phyloP scores from a whole-genome alignment of 2,329 filamentous ascomycete species.

The Dothideomycetidae sp. region DNA sequence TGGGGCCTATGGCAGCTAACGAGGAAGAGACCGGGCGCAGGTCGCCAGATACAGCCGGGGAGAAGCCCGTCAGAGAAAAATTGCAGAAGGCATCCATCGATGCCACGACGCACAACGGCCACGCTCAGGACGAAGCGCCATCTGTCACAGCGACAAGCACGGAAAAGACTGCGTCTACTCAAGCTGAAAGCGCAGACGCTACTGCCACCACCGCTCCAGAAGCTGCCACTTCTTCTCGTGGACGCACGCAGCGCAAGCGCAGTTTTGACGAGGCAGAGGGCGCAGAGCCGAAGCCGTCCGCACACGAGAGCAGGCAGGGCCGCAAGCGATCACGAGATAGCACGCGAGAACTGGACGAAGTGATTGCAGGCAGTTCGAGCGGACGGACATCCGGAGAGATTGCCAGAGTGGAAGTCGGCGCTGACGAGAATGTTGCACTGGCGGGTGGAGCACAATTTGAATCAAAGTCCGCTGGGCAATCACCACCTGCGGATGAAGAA shows the following conservation, averaged over 20 bases:
- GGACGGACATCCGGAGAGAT: constrained; percentile 19
- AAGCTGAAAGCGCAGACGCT: constrained; percentile 11
- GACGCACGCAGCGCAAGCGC: constrained; percentile 30
- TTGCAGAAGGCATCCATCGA: constrained; percentile 48
- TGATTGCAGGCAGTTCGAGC: constrained; percentile 21
- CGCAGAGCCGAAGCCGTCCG: constrained; percentile 21
- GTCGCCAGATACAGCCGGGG: constrained; percentile 32
- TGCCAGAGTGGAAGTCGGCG: constrained; percentile 14
- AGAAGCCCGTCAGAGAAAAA: constrained; percentile 46
- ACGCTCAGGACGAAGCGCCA: neutral
- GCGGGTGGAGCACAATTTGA: constrained; percentile 18
- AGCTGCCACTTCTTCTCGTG: constrained; percentile 18
- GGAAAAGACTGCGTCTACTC: neutral
- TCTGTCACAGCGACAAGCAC: neutral
- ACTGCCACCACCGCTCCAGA: constrained; percentile 8
- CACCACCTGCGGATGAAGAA: constrained; percentile 3
- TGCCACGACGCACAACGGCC: constrained; percentile 17
- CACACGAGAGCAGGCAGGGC: constrained; percentile 25
- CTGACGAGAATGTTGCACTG: constrained; percentile 9
- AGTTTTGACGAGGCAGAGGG: constrained; percentile 32
- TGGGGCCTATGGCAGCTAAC: constrained; percentile 18
- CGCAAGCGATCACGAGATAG: constrained; percentile 36
- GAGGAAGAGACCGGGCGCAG: constrained; percentile 13
- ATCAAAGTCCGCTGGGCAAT: constrained; percentile 9
- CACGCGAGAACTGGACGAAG: constrained; percentile 22